phyloP scores from a whole-genome alignment of 345 rosid species.

The Combretum micranthum region DNA sequence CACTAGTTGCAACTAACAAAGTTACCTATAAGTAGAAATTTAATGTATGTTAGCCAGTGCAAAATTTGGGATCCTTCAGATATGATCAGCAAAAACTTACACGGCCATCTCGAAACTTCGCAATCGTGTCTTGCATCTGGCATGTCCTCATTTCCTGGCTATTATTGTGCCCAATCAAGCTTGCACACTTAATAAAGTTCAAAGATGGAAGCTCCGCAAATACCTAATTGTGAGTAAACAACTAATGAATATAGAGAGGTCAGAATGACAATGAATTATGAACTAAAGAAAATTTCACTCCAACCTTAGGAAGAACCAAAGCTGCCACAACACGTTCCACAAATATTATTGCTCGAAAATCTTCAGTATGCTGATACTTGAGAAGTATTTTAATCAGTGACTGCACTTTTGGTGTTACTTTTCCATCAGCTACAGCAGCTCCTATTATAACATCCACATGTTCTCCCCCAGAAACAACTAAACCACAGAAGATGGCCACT shows the following conservation, averaged over 20 bases:
- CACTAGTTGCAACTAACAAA: constrained; percentile 93
- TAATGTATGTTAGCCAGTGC: constrained; percentile 5
- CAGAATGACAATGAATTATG: not conserved
- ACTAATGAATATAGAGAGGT: constrained; percentile 1
- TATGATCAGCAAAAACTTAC: constrained; percentile 36
- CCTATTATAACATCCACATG: constrained; percentile 92
- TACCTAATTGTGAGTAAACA: constrained; percentile 44
- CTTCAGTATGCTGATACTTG: constrained; percentile 76
- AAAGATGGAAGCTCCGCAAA: constrained; percentile 91
- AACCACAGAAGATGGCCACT: constrained; percentile 16
- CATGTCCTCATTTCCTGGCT: constrained; percentile 92
- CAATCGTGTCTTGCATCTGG: constrained; percentile 94
- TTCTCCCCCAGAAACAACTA: constrained; percentile 96
- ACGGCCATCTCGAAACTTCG: constrained; percentile 92
- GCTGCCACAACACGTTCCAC: constrained; percentile 98
- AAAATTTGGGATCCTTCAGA: constrained; percentile 5
- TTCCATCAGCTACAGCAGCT: constrained; percentile 98
- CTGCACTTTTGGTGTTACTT: constrained; percentile 97
- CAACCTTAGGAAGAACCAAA: constrained; percentile 96
- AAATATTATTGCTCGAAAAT: constrained; percentile 97
- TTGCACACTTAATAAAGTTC: constrained; percentile 75
- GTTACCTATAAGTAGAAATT: constrained; percentile 53
- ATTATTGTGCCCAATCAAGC: constrained; percentile 95
- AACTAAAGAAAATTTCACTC: not conserved
- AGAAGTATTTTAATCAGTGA: constrained; percentile 81